Conservation (phyloP, 164 flowering plant species). For the Aristolochia contorta region DNA sequence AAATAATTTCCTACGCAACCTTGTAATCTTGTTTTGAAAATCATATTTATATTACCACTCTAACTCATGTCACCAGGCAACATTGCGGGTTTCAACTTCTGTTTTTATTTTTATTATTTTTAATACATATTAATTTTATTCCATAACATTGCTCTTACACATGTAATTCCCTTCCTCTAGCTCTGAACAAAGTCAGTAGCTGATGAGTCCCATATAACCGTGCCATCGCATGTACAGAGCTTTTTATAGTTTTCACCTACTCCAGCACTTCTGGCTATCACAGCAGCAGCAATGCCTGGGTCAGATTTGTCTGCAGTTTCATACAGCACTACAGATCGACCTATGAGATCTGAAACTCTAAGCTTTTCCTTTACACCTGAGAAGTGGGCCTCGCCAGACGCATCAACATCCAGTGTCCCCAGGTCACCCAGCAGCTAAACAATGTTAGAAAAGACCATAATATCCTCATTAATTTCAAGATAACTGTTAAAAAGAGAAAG, state of each 20-base stretch:
- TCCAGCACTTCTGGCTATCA: constrained; percentile 87
- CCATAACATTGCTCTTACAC: no score
- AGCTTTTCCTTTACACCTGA: constrained; percentile 34
- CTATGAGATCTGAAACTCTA: constrained; percentile 58
- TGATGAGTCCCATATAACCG: constrained; percentile 85
- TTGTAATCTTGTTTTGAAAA: no score
- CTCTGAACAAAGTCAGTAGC: constrained; percentile 42
- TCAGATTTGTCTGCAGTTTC: constrained; percentile 65
- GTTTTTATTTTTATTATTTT: no score
- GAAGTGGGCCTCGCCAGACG: constrained; percentile 68
- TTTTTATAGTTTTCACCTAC: constrained; percentile 65
- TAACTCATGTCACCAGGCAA: no score
- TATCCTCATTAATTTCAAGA: neutral
- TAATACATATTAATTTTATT: no score
- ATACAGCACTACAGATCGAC: constrained; percentile 65
- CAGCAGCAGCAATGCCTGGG: constrained; percentile 66
- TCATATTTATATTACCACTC: no score
- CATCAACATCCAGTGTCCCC: constrained; percentile 73
- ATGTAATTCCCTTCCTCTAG: constrained; percentile 13
- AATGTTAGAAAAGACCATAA: constrained; percentile 2
- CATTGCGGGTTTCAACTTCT: no score
- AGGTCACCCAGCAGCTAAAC: constrained; percentile 87
- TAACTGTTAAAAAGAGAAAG: neutral
- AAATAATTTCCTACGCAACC: no score
- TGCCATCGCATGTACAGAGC: constrained; percentile 85